Evolutionary conservation across 2,329 filamentous ascomycete genomes (phyloP).

Genomic region (Magnaporthiopsis incrustans): DNA sequence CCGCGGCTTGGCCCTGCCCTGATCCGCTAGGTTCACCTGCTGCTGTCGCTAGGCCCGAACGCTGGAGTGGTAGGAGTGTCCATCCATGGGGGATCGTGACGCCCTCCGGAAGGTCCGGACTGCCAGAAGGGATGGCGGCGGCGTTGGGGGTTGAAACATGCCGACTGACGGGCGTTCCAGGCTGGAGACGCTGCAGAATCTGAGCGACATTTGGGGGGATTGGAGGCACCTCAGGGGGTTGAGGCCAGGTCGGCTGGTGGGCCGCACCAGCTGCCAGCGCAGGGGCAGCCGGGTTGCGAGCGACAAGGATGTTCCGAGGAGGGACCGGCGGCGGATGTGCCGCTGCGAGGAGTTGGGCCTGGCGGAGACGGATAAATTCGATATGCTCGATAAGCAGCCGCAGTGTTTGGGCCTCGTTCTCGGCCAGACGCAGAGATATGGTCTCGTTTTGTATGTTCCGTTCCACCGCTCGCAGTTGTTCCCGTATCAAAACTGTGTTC

Average conservation of each 20-base stretch:
- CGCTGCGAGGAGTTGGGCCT: neutral
- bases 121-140: constrained; percentile 49
- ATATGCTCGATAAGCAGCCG: constrained; percentile 61
- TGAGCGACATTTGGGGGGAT: constrained; percentile 7
- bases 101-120: constrained; percentile 53
- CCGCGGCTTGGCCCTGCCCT: neutral
- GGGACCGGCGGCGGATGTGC: neutral
- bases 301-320: neutral
- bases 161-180: constrained; percentile 33
- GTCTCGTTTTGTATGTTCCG: constrained; percentile 21
- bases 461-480: constrained; percentile 6
- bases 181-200: constrained; percentile 26
- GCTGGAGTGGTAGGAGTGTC: constrained; percentile 55
- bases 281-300: neutral
- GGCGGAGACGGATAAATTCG: constrained; percentile 47
- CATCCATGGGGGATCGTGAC: constrained; percentile 58
- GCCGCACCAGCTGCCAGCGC: neutral
- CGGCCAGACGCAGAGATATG: constrained; percentile 53
- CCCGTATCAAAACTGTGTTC: constrained; percentile 1
- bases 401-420: constrained; percentile 62
- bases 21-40: neutral
- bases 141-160: constrained; percentile 38
- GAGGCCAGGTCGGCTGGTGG: neutral
- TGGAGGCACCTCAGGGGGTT: constrained; percentile 11
- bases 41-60: constrained; percentile 27